phyloP scores from a whole-genome alignment of 306 rosid genomes.

The Fragaria vesca region DNA sequence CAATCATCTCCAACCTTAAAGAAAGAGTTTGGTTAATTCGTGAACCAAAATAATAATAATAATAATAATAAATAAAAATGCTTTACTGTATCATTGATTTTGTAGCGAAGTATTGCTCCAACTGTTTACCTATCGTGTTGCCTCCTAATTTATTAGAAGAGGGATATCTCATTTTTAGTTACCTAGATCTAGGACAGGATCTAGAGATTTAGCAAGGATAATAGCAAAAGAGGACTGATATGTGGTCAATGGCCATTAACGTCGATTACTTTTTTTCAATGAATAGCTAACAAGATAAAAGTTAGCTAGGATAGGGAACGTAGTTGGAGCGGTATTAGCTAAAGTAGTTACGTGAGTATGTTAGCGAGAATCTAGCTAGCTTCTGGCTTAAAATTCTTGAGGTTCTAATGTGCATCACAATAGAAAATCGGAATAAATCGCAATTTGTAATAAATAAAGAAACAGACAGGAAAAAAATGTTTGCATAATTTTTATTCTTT shows the following conservation, averaged over 20 bases:
- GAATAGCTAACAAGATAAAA: background rate
- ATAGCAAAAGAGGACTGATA: background rate
- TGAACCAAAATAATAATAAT: constrained; percentile 13
- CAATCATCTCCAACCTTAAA: constrained; percentile 98
- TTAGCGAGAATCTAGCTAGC: background rate
- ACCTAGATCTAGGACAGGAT: background rate
- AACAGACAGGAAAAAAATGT: background rate
- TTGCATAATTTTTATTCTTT: background rate
- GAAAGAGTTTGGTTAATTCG: constrained; percentile 32
- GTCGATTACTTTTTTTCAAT: background rate
- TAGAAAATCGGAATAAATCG: too few relatives aligned
- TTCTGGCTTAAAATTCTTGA: background rate
- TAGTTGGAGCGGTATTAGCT: background rate
- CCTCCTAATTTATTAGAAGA: background rate
- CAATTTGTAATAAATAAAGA: background rate
- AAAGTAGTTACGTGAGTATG: background rate
- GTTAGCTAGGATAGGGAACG: background rate
- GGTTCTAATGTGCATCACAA: background rate
- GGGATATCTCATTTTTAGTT: background rate
- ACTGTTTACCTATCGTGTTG: background rate
- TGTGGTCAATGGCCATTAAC: background rate
- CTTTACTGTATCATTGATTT: background rate
- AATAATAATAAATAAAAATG: background rate
- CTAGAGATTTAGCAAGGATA: background rate
- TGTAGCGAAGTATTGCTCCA: background rate